Percentiles rank a stretch among this genome's conserved stretches.
Evolutionary conservation across 257 asterid species (phyloP).

Genomic region (Solanum ossicruentum): DNA sequence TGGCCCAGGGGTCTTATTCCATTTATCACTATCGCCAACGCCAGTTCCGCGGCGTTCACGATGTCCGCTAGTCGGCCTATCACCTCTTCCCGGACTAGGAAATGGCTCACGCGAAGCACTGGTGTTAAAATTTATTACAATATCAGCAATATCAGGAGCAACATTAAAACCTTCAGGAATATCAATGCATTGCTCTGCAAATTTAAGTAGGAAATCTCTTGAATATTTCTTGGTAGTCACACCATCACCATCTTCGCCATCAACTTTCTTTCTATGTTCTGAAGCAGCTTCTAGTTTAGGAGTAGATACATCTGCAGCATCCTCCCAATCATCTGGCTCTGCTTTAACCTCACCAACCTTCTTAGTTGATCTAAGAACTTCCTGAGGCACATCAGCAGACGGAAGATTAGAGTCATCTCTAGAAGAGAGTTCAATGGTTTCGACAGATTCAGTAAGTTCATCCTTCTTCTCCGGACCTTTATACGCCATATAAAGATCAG

Average conservation of each 20-base stretch:
- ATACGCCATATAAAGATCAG: slow-evolving; percentile 85
- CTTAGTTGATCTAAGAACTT: slow-evolving; percentile 17
- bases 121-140: slow-evolving; percentile 17
- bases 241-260: slow-evolving; percentile 30
- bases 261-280: slow-evolving; percentile 15
- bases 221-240: slow-evolving; percentile 51
- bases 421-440: slow-evolving; percentile 18
- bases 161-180: slow-evolving; percentile 58
- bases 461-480: slow-evolving; percentile 87
- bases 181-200: slow-evolving; percentile 44
- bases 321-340: slow-evolving; percentile 99
- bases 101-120: slow-evolving; percentile 27
- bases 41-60: slow-evolving; percentile 64
- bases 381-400: slow-evolving; percentile 20
- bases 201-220: slow-evolving; percentile 75
- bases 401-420: slow-evolving; percentile 15
- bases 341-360: slow-evolving; percentile 30
- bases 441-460: slow-evolving; percentile 27
- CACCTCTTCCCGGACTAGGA: slow-evolving; percentile 47
- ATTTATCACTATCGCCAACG: slow-evolving; percentile 52
- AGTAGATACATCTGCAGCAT: slow-evolving; percentile 73
- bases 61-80: slow-evolving; percentile 32
- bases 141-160: slow-evolving; percentile 30
- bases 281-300: slow-evolving; percentile 41
- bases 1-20: slow-evolving; percentile 50